These are phyloP conservation scores for Warburgia ugandensis DNA, from an alignment of 164 flowering plant genomes.

Conservation along the genomic window DNA sequence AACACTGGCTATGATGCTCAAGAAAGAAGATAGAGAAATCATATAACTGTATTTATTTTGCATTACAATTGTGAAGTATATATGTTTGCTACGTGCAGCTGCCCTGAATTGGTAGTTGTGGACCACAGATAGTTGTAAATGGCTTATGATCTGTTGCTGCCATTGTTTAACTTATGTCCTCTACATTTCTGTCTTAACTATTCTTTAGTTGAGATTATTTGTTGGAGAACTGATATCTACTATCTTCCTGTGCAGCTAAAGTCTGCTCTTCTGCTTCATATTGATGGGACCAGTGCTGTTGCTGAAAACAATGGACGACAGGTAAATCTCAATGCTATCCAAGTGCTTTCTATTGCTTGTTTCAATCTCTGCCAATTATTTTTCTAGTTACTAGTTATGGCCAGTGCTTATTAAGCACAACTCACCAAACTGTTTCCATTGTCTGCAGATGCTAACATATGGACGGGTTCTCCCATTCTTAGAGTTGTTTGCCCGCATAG, in stretches of 20 bases:
- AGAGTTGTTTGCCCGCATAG: constrained; percentile 77
- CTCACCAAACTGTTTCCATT: constrained; percentile 1
- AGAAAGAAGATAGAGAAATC: too few species aligned
- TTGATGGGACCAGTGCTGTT: constrained; percentile 75
- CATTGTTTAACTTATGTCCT: too few species aligned
- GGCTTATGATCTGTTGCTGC: too few species aligned
- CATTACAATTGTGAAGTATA: too few species aligned
- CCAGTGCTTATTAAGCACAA: background rate
- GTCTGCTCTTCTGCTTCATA: constrained; percentile 68
- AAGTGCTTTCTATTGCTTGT: background rate
- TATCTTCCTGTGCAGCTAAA: constrained; percentile 86
- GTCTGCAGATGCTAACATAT: constrained; percentile 62
- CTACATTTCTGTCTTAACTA: too few species aligned
- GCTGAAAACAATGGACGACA: constrained; percentile 97
- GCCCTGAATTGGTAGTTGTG: too few species aligned
- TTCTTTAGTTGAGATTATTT: too few species aligned
- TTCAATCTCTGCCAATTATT: background rate
- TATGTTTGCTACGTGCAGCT: too few species aligned
- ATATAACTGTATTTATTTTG: too few species aligned
- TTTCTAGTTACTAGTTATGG: background rate
- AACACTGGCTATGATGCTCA: too few species aligned
- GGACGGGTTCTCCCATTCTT: constrained; percentile 70
- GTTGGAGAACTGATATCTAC: background rate
- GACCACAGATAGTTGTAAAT: too few species aligned
- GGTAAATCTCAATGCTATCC: constrained; percentile 25